A percentile compares a stretch with the other conserved stretches of the same genome.
Evolutionary conservation across 2,329 filamentous ascomycete genomes (phyloP).

Genomic region (Xylogone sp.): DNA sequence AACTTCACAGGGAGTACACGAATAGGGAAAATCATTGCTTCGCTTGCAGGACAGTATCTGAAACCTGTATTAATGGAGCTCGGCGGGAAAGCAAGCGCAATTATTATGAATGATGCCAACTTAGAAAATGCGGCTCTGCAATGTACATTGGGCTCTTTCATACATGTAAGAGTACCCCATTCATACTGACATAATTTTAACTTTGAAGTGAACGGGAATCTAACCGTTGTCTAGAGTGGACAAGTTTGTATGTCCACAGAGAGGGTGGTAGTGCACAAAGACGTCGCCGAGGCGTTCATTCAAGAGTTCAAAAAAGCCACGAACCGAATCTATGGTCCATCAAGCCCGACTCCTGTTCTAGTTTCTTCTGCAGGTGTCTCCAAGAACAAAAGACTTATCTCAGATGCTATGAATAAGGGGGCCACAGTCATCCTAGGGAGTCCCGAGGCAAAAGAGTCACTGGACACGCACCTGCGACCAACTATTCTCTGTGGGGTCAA

Average conservation of each 20-base stretch:
- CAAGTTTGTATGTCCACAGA: no score
- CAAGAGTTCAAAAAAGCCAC: no score
- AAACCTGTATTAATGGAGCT: constrained; percentile 38
- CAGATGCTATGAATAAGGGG: neutral
- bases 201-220: no score
- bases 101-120: neutral
- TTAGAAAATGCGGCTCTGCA: neutral
- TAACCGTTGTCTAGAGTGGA: no score
- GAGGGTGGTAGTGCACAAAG: no score
- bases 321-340: no score
- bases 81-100: neutral
- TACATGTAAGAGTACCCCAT: neutral
- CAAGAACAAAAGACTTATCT: neutral
- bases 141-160: neutral
- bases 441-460: no score
- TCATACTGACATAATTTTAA: neutral
- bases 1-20: constrained; percentile 55
- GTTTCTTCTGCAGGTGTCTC: no score
- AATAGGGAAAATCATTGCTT: constrained; percentile 55
- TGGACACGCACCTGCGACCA: no score
- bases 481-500: neutral
- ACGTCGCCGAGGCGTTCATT: no score
- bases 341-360: no score
- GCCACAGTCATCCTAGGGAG: neutral
- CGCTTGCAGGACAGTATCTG: constrained; percentile 50